phyloP scores from a whole-genome alignment of 768 basidiomycete species.

The Candolleomyces eurysporus region DNA sequence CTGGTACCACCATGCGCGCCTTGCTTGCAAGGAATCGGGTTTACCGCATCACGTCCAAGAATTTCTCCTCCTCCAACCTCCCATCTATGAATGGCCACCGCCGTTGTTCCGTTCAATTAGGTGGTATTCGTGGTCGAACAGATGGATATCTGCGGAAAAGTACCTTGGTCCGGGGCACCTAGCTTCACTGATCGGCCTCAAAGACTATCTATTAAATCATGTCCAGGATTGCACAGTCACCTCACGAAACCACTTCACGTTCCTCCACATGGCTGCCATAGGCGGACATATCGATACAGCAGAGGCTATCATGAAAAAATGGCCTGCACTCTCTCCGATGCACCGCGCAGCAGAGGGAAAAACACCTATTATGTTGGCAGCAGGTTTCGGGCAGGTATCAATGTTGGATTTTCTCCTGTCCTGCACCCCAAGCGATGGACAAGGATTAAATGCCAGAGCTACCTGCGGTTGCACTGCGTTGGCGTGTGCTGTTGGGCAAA shows the following conservation, averaged over 20 bases:
- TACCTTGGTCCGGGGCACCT: neutral
- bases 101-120: too few species aligned
- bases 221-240: neutral
- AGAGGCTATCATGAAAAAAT: neutral
- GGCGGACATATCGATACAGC: neutral
- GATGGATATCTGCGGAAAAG: too few species aligned
- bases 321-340: neutral
- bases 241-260: neutral
- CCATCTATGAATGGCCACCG: neutral
- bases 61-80: neutral
- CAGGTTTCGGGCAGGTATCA: neutral
- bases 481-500: neutral
- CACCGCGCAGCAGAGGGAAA: neutral
- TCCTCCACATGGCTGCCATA: neutral
- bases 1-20: neutral
- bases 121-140: neutral
- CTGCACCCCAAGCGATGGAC: neutral
- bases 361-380: neutral
- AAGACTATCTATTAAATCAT: neutral
- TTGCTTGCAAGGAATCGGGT: neutral
- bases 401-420: neutral
- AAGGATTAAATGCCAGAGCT: neutral
- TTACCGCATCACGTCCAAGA: neutral
- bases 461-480: neutral
- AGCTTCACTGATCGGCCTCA: neutral